Evolutionary conservation across 192 early-diverging fungal genomes (phyloP), one percentile per base, ranked within the genome.

Genomic region (Allomyces arbusculus): DNA sequence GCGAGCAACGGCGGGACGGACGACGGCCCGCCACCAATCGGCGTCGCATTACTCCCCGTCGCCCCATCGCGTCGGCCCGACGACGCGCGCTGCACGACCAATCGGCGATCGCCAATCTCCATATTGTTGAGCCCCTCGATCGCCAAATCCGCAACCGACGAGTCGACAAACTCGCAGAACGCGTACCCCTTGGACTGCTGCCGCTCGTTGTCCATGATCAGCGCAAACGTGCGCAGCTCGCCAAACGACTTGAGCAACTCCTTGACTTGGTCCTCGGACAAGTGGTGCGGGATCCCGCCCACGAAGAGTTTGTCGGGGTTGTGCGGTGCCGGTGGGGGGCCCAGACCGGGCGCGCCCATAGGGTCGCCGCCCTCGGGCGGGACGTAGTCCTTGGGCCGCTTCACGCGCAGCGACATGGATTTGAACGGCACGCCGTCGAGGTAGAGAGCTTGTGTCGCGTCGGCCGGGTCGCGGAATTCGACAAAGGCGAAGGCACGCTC

Each of bases 401-500:
- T 85, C 72, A 99, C 87, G 70, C 90, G 92, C 45, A 99, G 74
- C 65, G 83, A 80, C 67, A 90, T 83, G 22, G 81, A 82, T 69
- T 88, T 80, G 71, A 89, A 97, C 44, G 81, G 78, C 65, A 94
- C 84, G 24, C 93, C 93, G 72, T 99, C 95, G 71, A 99, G 83
- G 23, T 90, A 83, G 86, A 99, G 87, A 11, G 88, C 94, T 24
- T 80, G 80, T 8, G 90, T 91, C 1, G 92, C 91, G 78, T 94
- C 88, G 63, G 94, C 91, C 6, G 87, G 80, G 14, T 87, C 78
- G 61, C 87, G 80, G 72, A 99, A 92, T 89, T 99, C 94, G 22
- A 94, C 82, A 82, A 97, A 95, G 19, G 93, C 92, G 78, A 92
- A 97, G 69, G 88, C 88, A 73, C 92, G 92, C n/a, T 97, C 94